Evolutionary conservation across 306 rosid species (phyloP).

Genomic region (Corylus heterophylla): DNA sequence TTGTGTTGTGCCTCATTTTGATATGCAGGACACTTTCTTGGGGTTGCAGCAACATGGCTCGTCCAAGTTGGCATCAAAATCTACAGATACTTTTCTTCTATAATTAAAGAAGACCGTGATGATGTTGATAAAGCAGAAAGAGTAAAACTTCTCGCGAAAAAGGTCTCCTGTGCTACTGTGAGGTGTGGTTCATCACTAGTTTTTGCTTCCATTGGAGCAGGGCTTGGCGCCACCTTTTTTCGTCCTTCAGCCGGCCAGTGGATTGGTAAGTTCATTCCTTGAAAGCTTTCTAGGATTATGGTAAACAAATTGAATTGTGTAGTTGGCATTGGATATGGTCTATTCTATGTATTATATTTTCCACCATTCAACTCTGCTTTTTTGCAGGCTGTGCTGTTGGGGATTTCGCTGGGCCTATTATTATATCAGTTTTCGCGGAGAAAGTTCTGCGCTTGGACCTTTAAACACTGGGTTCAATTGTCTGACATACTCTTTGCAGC

Average conservation of each 20-base stretch:
- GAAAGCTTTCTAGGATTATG: background rate
- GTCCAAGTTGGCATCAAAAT: constrained; percentile 73
- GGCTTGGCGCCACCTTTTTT: constrained; percentile 65
- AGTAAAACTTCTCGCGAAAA: constrained; percentile 40
- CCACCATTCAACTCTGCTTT: background rate
- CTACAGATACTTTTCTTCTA: constrained; percentile 36
- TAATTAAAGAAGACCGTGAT: constrained; percentile 36
- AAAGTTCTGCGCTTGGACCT: constrained; percentile 38
- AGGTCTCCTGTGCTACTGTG: constrained; percentile 49
- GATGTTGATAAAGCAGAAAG: constrained; percentile 34
- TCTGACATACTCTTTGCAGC: constrained; percentile 23
- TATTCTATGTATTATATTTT: background rate
- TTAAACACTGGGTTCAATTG: constrained; percentile 26
- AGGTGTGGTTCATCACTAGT: constrained; percentile 65
- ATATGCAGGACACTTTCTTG: constrained; percentile 62
- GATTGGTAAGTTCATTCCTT: constrained; percentile 57
- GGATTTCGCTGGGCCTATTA: constrained; percentile 76
- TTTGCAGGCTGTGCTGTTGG: constrained; percentile 73
- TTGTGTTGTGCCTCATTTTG: constrained; percentile 19
- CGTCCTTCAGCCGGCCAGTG: constrained; percentile 77
- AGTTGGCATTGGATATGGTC: background rate
- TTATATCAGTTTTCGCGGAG: constrained; percentile 47
- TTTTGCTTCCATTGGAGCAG: constrained; percentile 84
- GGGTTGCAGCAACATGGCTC: constrained; percentile 80
- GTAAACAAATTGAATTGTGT: constrained; percentile 5